phyloP scores from a whole-genome alignment of 805 yeast genomes.

The Tanozyma kutaoensis region DNA sequence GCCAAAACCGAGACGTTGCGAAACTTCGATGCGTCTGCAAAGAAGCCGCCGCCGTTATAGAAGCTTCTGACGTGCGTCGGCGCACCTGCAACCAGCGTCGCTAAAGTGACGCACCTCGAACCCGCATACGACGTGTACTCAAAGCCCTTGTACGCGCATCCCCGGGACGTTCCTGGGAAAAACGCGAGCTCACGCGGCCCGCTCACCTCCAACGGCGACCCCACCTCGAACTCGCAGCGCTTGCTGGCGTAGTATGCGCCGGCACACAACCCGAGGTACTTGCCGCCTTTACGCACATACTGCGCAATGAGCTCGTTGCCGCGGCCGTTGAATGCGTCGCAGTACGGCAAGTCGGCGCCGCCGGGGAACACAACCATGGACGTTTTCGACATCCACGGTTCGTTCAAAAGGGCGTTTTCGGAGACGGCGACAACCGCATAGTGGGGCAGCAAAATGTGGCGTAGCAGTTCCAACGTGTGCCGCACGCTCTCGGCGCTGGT shows the following conservation, averaged over 20 bases:
- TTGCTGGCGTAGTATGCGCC: constrained; percentile 82
- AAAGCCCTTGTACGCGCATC: constrained; percentile 74
- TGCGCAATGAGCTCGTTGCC: constrained; percentile 49
- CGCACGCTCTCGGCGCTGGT: constrained; percentile 78
- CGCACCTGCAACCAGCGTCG: constrained; percentile 18
- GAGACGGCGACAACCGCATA: constrained; percentile 75
- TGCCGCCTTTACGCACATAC: constrained; percentile 70
- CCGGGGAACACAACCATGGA: constrained; percentile 83
- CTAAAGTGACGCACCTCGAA: constrained; percentile 43
- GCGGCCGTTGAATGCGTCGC: constrained; percentile 55
- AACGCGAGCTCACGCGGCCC: constrained; percentile 77
- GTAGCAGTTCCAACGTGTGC: constrained; percentile 66
- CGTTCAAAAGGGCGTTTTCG: constrained; percentile 47
- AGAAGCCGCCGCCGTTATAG: constrained; percentile 85
- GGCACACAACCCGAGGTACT: constrained; percentile 81
- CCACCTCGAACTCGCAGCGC: constrained; percentile 74
- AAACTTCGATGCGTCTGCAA: constrained; percentile 57
- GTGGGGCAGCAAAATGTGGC: constrained; percentile 67
- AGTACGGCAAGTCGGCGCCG: constrained; percentile 89
- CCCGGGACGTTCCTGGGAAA: constrained; percentile 74
- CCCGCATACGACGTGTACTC: constrained; percentile 67
- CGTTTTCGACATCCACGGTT: constrained; percentile 76
- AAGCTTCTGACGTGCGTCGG: constrained; percentile 27
- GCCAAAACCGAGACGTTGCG: constrained; percentile 64
- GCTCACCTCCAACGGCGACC: constrained; percentile 65